Evolutionary conservation across 2,329 filamentous ascomycete genomes (phyloP), one percentile per base, ranked within the genome.

Genomic region (Aspergillus sp.): DNA sequence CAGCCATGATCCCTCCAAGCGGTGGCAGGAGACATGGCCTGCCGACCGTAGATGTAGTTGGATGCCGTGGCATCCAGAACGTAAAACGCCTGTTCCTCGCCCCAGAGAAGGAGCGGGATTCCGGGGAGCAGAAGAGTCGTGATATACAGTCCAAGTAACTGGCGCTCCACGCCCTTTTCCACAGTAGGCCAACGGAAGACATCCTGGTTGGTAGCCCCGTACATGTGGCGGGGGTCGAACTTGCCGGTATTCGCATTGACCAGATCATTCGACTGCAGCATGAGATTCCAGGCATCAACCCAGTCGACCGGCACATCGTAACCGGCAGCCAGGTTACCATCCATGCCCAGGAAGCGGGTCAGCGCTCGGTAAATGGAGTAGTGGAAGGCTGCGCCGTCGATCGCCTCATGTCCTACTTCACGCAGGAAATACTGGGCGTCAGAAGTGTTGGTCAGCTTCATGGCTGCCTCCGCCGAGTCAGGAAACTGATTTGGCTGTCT

Each of bases 1-100:
- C 86, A 89, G 10, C 87, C 86, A 65, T 89, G 86, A 49, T 81
- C 79, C 65, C 87, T 83, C 86, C 86, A 89, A 2, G 86, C 86
- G 2, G 81, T 81, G 1, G 84, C 79, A 2, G 85, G 80, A 6
- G 83, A 82, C 81, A 89, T 87, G 1, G 86, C 75, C 67, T 85
- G 84, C 65, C 86, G 82, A 19, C 86, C 86, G 67, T 85, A 89
- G 36, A 89, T 80, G 67, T 89, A 89, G 66, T 89, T 88, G 58
- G 76, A 75, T 4, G 86, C 86, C 1, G 85, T 87, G 61, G 84
- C 87, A 69, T 89, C 86, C 2, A 88, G 75, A 1, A 87, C 73
- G 64, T 88, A 88, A 60, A 85, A 85, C 0, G 82, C 83, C 72
- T 89, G 86, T 68, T 89, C 86, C 67, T 89, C 87, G 17, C 86